A percentile compares a stretch with the other conserved stretches of the same genome.
These are phyloP conservation scores for Chaetoscypha palmicola DNA, from an alignment of 2,329 filamentous ascomycete species.

Conservation along the genomic window DNA sequence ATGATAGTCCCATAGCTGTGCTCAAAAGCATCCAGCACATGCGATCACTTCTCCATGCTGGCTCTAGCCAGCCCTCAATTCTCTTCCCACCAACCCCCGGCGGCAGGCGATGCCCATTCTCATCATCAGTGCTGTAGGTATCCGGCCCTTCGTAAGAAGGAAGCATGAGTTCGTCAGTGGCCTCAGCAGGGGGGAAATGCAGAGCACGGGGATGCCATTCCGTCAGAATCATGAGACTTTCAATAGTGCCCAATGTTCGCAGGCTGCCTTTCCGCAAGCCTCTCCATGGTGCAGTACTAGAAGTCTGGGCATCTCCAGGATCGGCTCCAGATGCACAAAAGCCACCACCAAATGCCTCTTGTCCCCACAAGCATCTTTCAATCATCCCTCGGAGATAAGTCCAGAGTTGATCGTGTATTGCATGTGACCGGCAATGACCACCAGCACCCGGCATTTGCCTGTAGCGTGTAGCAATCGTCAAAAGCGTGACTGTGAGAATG, in stretches of 20 bases:
- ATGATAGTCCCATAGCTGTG: conserved; percentile 81
- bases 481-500: conserved; percentile 81
- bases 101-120: conserved; percentile 35
- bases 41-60: conserved; percentile 86
- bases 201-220: conserved; percentile 95
- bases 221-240: conserved; percentile 87
- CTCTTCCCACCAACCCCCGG: conserved; percentile 68
- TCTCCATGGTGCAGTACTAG: conserved; percentile 63
- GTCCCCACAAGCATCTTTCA: conserved; percentile 88
- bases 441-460: conserved; percentile 73
- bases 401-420: conserved; percentile 95
- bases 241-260: conserved; percentile 85
- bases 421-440: conserved; percentile 74
- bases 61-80: conserved; percentile 94
- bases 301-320: conserved; percentile 50
- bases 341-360: conserved; percentile 88
- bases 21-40: conserved; percentile 98
- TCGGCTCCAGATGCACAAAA: conserved; percentile 66
- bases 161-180: conserved; percentile 61
- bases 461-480: conserved; percentile 87
- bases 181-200: conserved; percentile 82
- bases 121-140: conserved; percentile 38
- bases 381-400: conserved; percentile 92
- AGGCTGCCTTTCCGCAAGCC: conserved; percentile 70
- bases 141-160: conserved; percentile 48